Evolutionary conservation across 805 yeast species (phyloP), one percentile per base, ranked within the genome.

Genomic region (Tetrapisispora namnaoensis): DNA sequence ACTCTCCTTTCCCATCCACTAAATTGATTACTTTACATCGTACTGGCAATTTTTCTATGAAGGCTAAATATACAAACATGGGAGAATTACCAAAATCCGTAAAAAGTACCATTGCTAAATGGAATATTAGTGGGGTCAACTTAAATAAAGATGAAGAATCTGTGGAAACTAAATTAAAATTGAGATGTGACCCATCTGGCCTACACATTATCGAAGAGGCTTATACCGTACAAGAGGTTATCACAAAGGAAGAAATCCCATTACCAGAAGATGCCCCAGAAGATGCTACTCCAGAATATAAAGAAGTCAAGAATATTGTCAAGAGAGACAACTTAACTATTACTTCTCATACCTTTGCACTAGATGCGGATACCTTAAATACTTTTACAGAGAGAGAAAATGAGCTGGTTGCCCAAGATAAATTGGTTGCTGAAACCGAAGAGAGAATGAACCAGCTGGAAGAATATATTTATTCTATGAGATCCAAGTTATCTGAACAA

Each of bases 361-460:
- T 85, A 61, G 68, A 83, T 53, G 75, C 72, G 53, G 68, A 68
- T 27, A 70, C 63, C 47, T 77, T 87, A 69, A 74, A 81, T 61
- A 72, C 70, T 48, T 77, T 75, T 57, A 77, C 84, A 53, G 98
- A 93, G 78, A 74, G 74, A 70, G 99, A 93, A 77, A 79, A 80
- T 65, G 77, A 83, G 68, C 73, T 93, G 82, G 76, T 79, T 56
- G 80, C 88, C 67, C 89, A 83, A 66, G 99, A 93, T 73, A 93
- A 90, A 76, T 82, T 91, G 61, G 97, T 93, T 57, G 95, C 95
- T 58, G 98, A 93, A 75, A 93, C 98, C 57, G 98, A 93, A 77
- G 97, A 93, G 75, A 88, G 89, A 72, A 93, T 93, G 84, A 93
- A 93, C 70, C 93, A 96, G 56, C 78, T 93, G 54, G 99, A 93